Evolutionary conservation across 1,139 yeast species (phyloP), one percentile per base, ranked within the genome.

Genomic region (Meyerozyma smithsonii): DNA sequence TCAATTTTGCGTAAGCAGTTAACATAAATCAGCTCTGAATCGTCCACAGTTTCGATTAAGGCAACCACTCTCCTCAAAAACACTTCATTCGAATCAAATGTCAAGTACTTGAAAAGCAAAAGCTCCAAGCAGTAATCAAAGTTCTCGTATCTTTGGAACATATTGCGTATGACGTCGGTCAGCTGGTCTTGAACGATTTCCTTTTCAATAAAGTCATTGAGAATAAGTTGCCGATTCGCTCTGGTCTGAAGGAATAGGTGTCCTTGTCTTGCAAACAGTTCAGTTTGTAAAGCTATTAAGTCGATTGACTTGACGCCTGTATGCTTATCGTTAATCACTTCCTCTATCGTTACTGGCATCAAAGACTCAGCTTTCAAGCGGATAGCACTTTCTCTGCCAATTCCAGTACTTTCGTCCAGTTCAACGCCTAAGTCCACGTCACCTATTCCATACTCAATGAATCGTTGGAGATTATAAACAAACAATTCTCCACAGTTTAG

Each of bases 1-100:
- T 71, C 77, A 23, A 71, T 68, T 42, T 71, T 71, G 17, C 77
- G 49, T 40, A 71, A 58, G 47, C 74, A 71, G 40, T 68, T 68
- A 33, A 70, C 66, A 43, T 61, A 68, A 12, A 70, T 61, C 10
- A 53, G 51, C 36, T 66, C 69, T 8, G 66, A 51, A 24, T 56
- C 49, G 15, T 54, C 51, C n/a, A 55, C 48, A 23, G 47, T 44
- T 41, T 63, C 59, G 19, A 70, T 64, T 34, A 71, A 50, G 25
- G 55, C 51, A 12, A 64, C 55, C 28, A 70, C 50, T 25, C 51
- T 48, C 15, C 49, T 51, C 26, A 68, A 51, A 5, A 42, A 42
- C 36, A 39, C 43, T 12, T 39, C 39, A 2, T 43, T 34, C 16
- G 52, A 52, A 14, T 42, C 46, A 12, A 43, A 47, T 2, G 66